A percentile compares a stretch with the other conserved stretches of the same genome.
Evolutionary conservation across 176 grass and related monocot genomes (phyloP).

Genomic region (Tillandsia leiboldiana): DNA sequence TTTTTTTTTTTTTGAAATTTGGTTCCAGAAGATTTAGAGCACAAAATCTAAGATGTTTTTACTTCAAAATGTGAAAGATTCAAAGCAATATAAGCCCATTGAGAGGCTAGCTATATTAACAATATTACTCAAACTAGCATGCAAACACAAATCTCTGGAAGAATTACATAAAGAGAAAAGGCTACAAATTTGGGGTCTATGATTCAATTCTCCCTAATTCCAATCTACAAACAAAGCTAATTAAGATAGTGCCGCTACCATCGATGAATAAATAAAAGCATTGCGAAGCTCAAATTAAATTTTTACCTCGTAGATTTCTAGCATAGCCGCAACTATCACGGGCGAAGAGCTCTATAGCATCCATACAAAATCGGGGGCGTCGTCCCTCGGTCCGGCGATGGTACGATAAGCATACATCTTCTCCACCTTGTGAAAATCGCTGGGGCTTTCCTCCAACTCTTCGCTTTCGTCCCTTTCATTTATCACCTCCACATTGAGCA

Average conservation of each 20-base stretch:
- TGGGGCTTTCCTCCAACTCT: conserved; percentile 40
- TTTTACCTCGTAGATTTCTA: conserved; percentile 29
- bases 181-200: background rate
- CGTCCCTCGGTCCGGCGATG: conserved; percentile 49
- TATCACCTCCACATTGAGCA: conserved; percentile 78
- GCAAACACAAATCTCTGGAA: conserved; percentile 1
- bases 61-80: background rate
- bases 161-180: background rate
- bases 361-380: conserved; percentile 69
- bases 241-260: background rate
- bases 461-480: conserved; percentile 33
- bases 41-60: background rate
- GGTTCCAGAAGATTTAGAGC: too few relatives aligned
- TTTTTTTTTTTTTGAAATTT: too few relatives aligned
- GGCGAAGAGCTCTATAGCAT: conserved; percentile 46
- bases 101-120: background rate
- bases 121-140: conserved; percentile 2
- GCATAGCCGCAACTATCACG: conserved; percentile 9
- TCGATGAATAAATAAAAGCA: background rate
- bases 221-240: conserved; percentile 19
- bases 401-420: conserved; percentile 78
- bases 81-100: background rate
- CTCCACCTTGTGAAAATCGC: conserved; percentile 36
- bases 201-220: conserved; percentile 3
- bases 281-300: background rate